Evolutionary conservation across 768 basidiomycete genomes (phyloP).

Genomic region (Lactifluus echinatus): DNA sequence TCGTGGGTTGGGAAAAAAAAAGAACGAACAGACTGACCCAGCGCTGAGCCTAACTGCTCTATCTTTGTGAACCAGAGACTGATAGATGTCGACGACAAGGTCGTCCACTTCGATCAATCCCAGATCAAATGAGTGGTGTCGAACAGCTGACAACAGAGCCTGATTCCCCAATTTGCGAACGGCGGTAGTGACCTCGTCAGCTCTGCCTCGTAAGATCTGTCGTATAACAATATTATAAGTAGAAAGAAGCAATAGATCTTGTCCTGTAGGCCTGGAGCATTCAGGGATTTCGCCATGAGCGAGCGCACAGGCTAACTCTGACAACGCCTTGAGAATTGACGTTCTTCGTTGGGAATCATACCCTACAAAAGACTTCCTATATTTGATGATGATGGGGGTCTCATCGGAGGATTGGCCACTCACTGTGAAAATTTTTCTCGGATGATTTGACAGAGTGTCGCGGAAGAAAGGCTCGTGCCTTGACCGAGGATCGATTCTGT

Average conservation of each 20-base stretch:
- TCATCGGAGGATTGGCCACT: neutral
- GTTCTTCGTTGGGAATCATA: slow-evolving; percentile 1
- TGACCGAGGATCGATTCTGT: neutral
- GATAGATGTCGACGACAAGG: neutral
- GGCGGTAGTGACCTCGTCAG: slow-evolving; percentile 36
- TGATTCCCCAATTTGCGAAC: slow-evolving; percentile 40
- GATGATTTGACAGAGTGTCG: neutral
- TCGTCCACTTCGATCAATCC: slow-evolving; percentile 10
- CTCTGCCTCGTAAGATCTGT: slow-evolving; percentile 40
- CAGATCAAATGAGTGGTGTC: slow-evolving; percentile 32
- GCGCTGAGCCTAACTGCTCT: slow-evolving; percentile 19
- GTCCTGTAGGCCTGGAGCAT: slow-evolving; percentile 7
- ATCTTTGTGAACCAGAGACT: slow-evolving; percentile 11
- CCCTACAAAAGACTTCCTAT: slow-evolving; percentile 7
- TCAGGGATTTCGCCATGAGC: slow-evolving; percentile 11
- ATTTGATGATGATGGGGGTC: neutral
- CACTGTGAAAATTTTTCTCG: slow-evolving; percentile 1
- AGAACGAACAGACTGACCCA: slow-evolving; percentile 13
- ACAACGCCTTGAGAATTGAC: slow-evolving; percentile 4
- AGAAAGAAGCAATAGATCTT: slow-evolving; percentile 21
- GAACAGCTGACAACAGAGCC: slow-evolving; percentile 34
- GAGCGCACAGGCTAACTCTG: slow-evolving; percentile 14
- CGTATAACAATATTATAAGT: slow-evolving; percentile 32
- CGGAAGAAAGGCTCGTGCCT: neutral
- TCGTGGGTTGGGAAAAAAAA: neutral